Conservation (phyloP, 2,329 filamentous ascomycete species). For the Sarocladium brachiariae region DNA sequence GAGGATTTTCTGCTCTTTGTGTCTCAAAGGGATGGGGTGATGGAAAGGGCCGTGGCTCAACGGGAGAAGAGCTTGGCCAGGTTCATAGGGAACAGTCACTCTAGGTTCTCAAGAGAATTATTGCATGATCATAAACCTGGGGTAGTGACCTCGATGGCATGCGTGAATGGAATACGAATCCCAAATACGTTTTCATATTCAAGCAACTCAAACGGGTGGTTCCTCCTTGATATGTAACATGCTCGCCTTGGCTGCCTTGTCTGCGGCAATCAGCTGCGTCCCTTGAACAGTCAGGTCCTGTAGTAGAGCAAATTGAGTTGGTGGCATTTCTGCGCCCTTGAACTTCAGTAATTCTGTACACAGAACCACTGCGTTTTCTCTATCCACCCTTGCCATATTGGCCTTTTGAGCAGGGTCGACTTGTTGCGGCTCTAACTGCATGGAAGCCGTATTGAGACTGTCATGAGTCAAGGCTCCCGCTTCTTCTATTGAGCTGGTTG, state of each 20-base stretch:
- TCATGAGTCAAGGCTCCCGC: slow-evolving; percentile 13
- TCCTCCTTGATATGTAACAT: neutral
- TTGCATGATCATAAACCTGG: slow-evolving; percentile 33
- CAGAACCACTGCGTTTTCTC: slow-evolving; percentile 56
- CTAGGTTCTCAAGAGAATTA: slow-evolving; percentile 35
- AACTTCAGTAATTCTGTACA: slow-evolving; percentile 47
- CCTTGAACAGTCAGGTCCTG: slow-evolving; percentile 44
- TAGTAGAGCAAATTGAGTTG: slow-evolving; percentile 33
- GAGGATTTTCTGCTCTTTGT: slow-evolving; percentile 34
- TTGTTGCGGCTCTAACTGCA: slow-evolving; percentile 41
- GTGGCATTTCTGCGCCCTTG: slow-evolving; percentile 32
- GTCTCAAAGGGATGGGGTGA: slow-evolving; percentile 20
- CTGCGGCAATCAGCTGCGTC: slow-evolving; percentile 33
- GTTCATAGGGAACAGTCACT: slow-evolving; percentile 19
- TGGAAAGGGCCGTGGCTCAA: neutral
- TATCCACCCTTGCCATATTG: slow-evolving; percentile 44
- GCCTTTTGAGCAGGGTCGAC: slow-evolving; percentile 35
- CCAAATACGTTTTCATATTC: slow-evolving; percentile 5
- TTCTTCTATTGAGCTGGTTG: neutral
- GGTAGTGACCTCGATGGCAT: neutral
- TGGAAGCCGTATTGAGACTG: neutral
- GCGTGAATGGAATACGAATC: slow-evolving; percentile 5
- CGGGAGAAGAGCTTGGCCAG: slow-evolving; percentile 12
- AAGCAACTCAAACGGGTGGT: neutral
- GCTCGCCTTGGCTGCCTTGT: slow-evolving; percentile 12